Evolutionary conservation across 2,329 filamentous ascomycete genomes (phyloP).

Genomic region (Exophiala lecanii-corni): DNA sequence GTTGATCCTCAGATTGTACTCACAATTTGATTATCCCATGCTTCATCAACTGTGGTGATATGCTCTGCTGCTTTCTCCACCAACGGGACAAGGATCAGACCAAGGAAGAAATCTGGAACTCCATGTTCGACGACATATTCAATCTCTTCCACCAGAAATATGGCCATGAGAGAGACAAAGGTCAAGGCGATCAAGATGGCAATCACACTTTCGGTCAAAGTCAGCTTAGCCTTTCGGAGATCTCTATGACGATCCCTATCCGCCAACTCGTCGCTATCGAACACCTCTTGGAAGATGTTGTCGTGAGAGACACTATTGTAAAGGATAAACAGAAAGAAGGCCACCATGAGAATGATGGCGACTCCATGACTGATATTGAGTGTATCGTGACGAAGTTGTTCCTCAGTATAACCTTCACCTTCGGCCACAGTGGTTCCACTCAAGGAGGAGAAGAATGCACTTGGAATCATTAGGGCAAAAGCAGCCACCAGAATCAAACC

Average conservation of each 20-base stretch:
- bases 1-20: no score
- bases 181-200: slow-evolving; percentile 60
- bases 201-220: slow-evolving; percentile 65
- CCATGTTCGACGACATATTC: slow-evolving; percentile 52
- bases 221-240: slow-evolving; percentile 60
- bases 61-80: slow-evolving; percentile 84
- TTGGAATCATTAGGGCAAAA: slow-evolving; percentile 44
- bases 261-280: slow-evolving; percentile 63
- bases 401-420: slow-evolving; percentile 27
- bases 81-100: slow-evolving; percentile 48
- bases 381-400: slow-evolving; percentile 48
- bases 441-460: slow-evolving; percentile 42
- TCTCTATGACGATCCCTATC: slow-evolving; percentile 62
- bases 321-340: slow-evolving; percentile 59
- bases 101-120: slow-evolving; percentile 56
- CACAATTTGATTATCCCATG: slow-evolving; percentile 54
- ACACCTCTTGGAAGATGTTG: slow-evolving; percentile 68
- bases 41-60: slow-evolving; percentile 75
- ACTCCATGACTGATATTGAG: slow-evolving; percentile 66
- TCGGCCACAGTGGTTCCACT: slow-evolving; percentile 46
- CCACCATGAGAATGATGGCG: slow-evolving; percentile 63
- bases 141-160: slow-evolving; percentile 71
- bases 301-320: slow-evolving; percentile 74
- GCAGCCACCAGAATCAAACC: slow-evolving; percentile 72
- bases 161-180: slow-evolving; percentile 67